A percentile compares a stretch with the other conserved stretches of the same genome.
phyloP scores from a whole-genome alignment of 768 basidiomycete genomes.

The Stropharia rugosoannulata region DNA sequence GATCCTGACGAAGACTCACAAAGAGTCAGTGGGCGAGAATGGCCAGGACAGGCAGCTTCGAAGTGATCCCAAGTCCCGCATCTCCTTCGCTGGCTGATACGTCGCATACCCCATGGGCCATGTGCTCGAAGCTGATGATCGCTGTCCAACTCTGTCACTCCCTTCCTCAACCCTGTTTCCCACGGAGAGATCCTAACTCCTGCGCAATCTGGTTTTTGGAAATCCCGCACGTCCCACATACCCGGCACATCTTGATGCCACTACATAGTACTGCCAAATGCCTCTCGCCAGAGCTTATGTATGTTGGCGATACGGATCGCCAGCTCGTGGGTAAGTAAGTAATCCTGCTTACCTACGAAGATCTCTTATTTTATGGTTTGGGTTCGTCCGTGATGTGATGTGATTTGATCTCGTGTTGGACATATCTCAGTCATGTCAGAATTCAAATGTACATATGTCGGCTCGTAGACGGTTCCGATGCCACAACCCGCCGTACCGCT shows the following conservation, averaged over 20 bases:
- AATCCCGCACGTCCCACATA: neutral
- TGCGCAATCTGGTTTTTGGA: neutral
- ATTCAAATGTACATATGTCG: too few species aligned
- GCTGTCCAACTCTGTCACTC: neutral
- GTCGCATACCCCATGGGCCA: neutral
- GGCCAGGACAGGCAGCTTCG: neutral
- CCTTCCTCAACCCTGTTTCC: neutral
- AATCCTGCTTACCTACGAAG: too few species aligned
- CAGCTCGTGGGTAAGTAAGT: neutral
- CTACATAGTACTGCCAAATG: too few species aligned
- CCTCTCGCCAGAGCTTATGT: neutral
- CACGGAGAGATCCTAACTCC: neutral
- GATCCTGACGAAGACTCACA: neutral
- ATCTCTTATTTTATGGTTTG: too few species aligned
- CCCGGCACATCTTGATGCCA: neutral
- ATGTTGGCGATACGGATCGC: neutral
- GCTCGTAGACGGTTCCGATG: too few species aligned
- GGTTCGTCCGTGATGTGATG: too few species aligned
- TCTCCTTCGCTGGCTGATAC: neutral
- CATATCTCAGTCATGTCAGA: too few species aligned
- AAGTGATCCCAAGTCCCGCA: neutral
- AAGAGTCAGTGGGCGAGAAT: neutral
- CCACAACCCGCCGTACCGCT: too few species aligned
- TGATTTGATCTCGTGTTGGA: too few species aligned
- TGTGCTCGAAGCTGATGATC: constrained; percentile 1